Evolutionary conservation across 495 filamentous ascomycete genomes (phyloP).

Genomic region (Hypomontagnella monticulosa): DNA sequence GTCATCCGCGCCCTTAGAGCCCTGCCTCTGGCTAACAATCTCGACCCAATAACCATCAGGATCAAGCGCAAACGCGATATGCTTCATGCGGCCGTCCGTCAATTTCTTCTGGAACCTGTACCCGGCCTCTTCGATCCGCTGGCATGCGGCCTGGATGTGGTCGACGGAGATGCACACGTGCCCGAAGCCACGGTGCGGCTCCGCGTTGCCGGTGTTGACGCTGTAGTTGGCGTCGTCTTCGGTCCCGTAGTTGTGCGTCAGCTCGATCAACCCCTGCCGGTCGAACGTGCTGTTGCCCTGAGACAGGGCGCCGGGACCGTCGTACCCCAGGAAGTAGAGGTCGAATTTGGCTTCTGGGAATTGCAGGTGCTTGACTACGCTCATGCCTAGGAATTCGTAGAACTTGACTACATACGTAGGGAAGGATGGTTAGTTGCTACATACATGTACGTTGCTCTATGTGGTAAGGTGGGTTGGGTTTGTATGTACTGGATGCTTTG

Average conservation of each 20-base stretch:
- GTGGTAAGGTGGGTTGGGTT: not conserved
- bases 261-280: slow-evolving; percentile 88
- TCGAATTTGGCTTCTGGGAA: slow-evolving; percentile 84
- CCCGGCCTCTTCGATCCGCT: slow-evolving; percentile 86
- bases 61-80: slow-evolving; percentile 92
- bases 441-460: not conserved
- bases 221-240: slow-evolving; percentile 85
- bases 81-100: slow-evolving; percentile 83
- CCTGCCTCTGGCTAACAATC: slow-evolving; percentile 62
- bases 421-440: not conserved
- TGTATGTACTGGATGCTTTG: slow-evolving; percentile 71
- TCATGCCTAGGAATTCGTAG: slow-evolving; percentile 94
- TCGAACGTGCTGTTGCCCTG: slow-evolving; percentile 74
- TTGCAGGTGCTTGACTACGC: slow-evolving; percentile 77
- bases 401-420: slow-evolving; percentile 71
- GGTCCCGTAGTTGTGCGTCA: slow-evolving; percentile 97
- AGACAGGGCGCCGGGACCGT: slow-evolving; percentile 68
- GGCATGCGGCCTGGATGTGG: slow-evolving; percentile 88
- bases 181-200: slow-evolving; percentile 88
- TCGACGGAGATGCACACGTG: slow-evolving; percentile 90
- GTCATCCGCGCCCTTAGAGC: slow-evolving; percentile 44
- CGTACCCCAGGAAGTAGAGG: slow-evolving; percentile 85
- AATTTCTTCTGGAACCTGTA: slow-evolving; percentile 96
- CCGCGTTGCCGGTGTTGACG: slow-evolving; percentile 87
- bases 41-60: slow-evolving; percentile 95